Evolutionary conservation across 202 grass and related monocot species (phyloP), one percentile per base, ranked within the genome.

Genomic region (Dendrocalamus latiflorus): DNA sequence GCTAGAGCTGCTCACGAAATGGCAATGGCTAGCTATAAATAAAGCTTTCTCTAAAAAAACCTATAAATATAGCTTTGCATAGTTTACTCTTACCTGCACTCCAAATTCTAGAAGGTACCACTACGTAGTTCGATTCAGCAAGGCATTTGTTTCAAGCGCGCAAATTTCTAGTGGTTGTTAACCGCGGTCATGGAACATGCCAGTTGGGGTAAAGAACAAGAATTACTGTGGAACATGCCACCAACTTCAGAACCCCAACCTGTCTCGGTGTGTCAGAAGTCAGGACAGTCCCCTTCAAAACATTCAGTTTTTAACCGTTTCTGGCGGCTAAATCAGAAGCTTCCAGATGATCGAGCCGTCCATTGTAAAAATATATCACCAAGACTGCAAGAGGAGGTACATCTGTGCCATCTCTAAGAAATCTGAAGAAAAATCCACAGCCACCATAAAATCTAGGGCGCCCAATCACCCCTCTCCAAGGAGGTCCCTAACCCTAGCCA

Each of bases 381-480:
- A 10, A 33, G 56, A 5, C 20, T 11, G 21, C 73, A 60, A 18
- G 54, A 6, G 8, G 50, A 67, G 8, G 60, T 11, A 7, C 50
- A 18, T 34, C 13, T 25, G 18, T 18, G 65, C 1, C 16, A 41
- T 75, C 64, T 0, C 8, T 8, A 6, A 82, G 18, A 62, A 87
- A 82, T 71, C 64, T 18, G 47, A 4, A 26, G 56, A 71, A 76
- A 89, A 80, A 85, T 69, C 86, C 66, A 66, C 77, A 48, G 7
- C 77, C 70, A 48, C 80, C 1, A 55, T 56, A 65, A 78, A 54
- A 88, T 88, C 86, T 7, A 21, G 14, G 12, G 58, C 68, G 12
- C 60, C 79, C 59, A 74, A 86, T 86, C 78, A 16, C 67, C 33
- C 14, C 8, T 33, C 58, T 2, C 17, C 24, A 37, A 6, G 34